Evolutionary conservation across 768 basidiomycete species (phyloP).

Genomic region (Aureoboletus auriporus): DNA sequence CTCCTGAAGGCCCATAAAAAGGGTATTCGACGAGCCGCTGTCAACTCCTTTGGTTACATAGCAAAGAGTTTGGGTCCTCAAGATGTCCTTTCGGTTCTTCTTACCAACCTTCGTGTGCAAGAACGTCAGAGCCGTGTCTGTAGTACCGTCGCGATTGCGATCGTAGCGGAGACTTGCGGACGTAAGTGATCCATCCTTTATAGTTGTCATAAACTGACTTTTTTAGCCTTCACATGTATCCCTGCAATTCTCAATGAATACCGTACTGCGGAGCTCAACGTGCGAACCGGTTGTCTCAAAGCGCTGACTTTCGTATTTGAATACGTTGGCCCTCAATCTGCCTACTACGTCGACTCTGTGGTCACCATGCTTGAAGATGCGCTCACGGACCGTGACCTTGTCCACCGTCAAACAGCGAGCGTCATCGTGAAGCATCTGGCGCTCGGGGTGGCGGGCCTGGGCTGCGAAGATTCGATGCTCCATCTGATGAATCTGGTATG

Average conservation of each 20-base stretch:
- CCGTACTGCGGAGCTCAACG: slow-evolving; percentile 96
- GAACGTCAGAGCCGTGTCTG: slow-evolving; percentile 99
- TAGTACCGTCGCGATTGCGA: slow-evolving; percentile 96
- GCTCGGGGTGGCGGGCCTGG: slow-evolving; percentile 93
- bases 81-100: slow-evolving; percentile 91
- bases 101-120: slow-evolving; percentile 96
- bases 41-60: slow-evolving; percentile 99
- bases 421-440: slow-evolving; percentile 99
- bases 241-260: slow-evolving; percentile 99
- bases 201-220: slow-evolving; percentile 3
- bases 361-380: slow-evolving; percentile 99
- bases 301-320: slow-evolving; percentile 99
- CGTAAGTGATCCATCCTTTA: slow-evolving; percentile 31
- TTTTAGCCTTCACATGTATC: slow-evolving; percentile 90
- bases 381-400: slow-evolving; percentile 94
- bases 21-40: slow-evolving; percentile 96
- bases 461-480: slow-evolving; percentile 96
- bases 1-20: slow-evolving; percentile 99
- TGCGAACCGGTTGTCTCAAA: slow-evolving; percentile 97
- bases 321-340: slow-evolving; percentile 96
- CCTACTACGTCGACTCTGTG: slow-evolving; percentile 94
- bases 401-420: slow-evolving; percentile 96
- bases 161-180: slow-evolving; percentile 92
- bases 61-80: slow-evolving; percentile 99
- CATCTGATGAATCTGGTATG: slow-evolving; percentile 98